Base-by-base conservation (phyloP, 805 yeast genomes). In the Kuraishia molischiana region DNA sequence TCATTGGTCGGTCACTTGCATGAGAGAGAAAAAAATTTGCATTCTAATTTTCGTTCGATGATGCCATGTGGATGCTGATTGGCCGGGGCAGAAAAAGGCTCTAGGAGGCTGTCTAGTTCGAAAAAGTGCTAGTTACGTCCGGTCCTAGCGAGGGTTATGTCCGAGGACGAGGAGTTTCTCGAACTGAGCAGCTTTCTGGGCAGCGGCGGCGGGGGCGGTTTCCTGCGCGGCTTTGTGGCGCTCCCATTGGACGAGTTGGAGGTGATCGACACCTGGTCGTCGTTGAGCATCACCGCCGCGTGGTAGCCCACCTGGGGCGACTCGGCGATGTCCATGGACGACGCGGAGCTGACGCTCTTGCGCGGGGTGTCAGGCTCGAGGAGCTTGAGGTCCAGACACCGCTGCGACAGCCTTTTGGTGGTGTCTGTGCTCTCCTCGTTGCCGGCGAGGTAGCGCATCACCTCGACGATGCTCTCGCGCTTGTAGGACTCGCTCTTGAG, bases 401-500 rank as follows among this genome's bases (percentile, higher is more conserved):
- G 58, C 19, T 47, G 44, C 1, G 77, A 66, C 32, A 72, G 45
- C 29, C 64, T 53, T 35, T 64, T 62, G 1, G 74, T 70, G 0
- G 63, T 58, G 5, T 56, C 57, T 2, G 60, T 42, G 4, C 57
- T 51, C 24, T 53, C 54, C 45, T 66, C 68, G 14, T 61, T 56
- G 32, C 54, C 57, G 4, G 53, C 54, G 9, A 85, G 58, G 47
- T 72, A 69, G 8, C 60, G 53, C 32, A 86, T 59, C 6, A 80
- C 57, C 5, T 69, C 67, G 5, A 57, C 44, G 5, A 89, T 49
- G 37, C 74, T 80, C 1, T 61, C 66, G 15, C 60, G 64, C 48
- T 84, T 80, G 55, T 86, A 85, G 6, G 64, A 64, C 2, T 75
- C 70, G 1, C 58, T 56, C 11, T 67, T 53, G 38, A 86, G 59